These are phyloP conservation scores for Rhynchosporium secalis DNA, from an alignment of 2,329 filamentous ascomycete species.

Conservation along the genomic window DNA sequence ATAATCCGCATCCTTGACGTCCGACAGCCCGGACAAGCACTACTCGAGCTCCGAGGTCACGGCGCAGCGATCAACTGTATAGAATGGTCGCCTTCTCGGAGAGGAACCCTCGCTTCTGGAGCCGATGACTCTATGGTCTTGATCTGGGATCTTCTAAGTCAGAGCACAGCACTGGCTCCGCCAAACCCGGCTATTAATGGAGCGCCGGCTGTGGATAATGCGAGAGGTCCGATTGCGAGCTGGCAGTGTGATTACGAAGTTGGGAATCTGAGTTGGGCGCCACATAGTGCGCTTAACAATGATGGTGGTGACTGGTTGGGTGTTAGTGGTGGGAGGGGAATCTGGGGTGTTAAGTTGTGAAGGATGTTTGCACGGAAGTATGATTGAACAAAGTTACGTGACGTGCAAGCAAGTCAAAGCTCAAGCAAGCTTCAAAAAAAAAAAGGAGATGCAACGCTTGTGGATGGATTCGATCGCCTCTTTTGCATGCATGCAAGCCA, in stretches of 20 bases:
- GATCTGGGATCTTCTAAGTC: slow-evolving; percentile 87
- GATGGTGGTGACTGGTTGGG: slow-evolving; percentile 83
- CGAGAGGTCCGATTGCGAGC: slow-evolving; percentile 68
- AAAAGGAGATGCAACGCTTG: too few relatives aligned
- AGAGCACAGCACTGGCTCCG: slow-evolving; percentile 37
- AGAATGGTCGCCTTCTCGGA: slow-evolving; percentile 87
- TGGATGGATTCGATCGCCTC: too few relatives aligned
- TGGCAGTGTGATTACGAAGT: slow-evolving; percentile 90
- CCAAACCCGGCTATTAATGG: slow-evolving; percentile 49
- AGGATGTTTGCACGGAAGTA: too few relatives aligned
- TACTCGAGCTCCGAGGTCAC: slow-evolving; percentile 91
- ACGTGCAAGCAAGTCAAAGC: too few relatives aligned
- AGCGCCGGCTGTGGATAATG: slow-evolving; percentile 53
- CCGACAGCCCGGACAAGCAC: slow-evolving; percentile 89
- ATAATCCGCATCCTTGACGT: slow-evolving; percentile 94
- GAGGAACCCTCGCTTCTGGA: slow-evolving; percentile 87
- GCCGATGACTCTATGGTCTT: slow-evolving; percentile 90
- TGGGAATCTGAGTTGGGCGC: slow-evolving; percentile 82
- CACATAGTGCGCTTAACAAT: slow-evolving; percentile 63
- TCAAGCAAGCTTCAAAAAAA: too few relatives aligned
- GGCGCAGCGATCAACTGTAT: slow-evolving; percentile 84
- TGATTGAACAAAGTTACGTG: too few relatives aligned
- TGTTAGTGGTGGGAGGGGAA: slow-evolving; percentile 75
- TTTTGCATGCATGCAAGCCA: too few relatives aligned
- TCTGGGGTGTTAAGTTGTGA: slow-evolving; percentile 62